Base-by-base conservation (phyloP, 371 early-diverging fungal species). In the Syncephalastrum sp. region DNA sequence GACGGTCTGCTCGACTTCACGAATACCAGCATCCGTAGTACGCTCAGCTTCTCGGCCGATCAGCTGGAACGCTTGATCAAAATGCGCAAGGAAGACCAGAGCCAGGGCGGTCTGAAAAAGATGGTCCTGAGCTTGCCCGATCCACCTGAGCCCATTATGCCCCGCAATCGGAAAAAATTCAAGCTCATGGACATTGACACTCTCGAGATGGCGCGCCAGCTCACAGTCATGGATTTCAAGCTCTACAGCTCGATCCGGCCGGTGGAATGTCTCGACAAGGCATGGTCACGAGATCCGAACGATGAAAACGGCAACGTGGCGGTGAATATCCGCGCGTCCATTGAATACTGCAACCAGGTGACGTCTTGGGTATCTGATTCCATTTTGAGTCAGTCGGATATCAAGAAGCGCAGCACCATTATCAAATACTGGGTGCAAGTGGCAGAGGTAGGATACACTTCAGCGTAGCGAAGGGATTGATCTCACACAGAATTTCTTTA, bases 151-250 rank as follows among this genome's bases (percentile, higher is more conserved):
- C 86, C 92, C 0, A 89, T 92, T 41, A 65, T 88, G 33, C 92
- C 92, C 1, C 81, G 82, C 33, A 84, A 81, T 25, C 44, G 84
- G 47, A 87, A 85, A 53, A 81, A 78, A 50, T 67, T 91, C 61
- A 82, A 82, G 56, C 69, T 97, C 41, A 47, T 87, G 58, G 97
- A 97, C 53, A 64, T 97, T 33, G 93, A 96, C 67, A 89, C 97
- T 1, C 68, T 91, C 43, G 99, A 98, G 68, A 68, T 97, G 53
- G 97, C 97, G 0, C 82, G 99, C 15, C 98, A 98, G 70, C 66
- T 98, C 54, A 96, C 97, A 0, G 72, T 98, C 46, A 87, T 95
- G 70, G 94, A 96, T 64, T 88, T 85, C 19, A 84, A 82, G 29
- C 56, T 89, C 14, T 96, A 91, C 67, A 84, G 82, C 67, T 79